These are phyloP conservation scores for Globisporangium irregulare DNA, from an alignment of 352 stramenopile species.

Conservation along the genomic window DNA sequence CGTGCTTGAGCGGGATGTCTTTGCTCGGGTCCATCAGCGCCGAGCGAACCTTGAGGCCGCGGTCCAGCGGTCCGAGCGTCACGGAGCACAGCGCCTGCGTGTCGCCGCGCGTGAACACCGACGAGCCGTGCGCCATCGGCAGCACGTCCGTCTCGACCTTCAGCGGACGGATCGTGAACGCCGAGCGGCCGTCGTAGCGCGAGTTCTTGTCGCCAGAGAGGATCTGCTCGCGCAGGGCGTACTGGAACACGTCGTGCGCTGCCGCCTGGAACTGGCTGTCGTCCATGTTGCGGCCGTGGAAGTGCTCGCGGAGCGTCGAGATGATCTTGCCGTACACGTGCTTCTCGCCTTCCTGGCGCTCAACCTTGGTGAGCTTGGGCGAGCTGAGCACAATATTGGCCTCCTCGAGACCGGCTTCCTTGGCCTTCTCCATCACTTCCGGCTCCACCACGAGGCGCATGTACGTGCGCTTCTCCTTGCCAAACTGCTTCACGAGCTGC, in stretches of 20 bases:
- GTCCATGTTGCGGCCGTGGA: conserved; percentile 33
- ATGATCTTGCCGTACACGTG: conserved; percentile 73
- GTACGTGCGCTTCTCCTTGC: conserved; percentile 75
- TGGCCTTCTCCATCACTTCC: conserved; percentile 55
- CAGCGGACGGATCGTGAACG: conserved; percentile 82
- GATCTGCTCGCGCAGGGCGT: conserved; percentile 63
- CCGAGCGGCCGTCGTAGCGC: conserved; percentile 84
- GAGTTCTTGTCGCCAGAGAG: conserved; percentile 46
- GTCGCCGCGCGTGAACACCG: conserved; percentile 85
- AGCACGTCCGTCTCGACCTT: conserved; percentile 85
- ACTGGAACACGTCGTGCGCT: conserved; percentile 78
- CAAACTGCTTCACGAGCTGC: conserved; percentile 42
- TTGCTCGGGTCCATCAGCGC: conserved; percentile 46
- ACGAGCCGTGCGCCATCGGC: conserved; percentile 88
- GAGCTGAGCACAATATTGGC: conserved; percentile 33
- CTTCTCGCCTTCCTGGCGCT: conserved; percentile 65
- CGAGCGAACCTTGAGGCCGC: conserved; percentile 66
- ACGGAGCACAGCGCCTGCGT: conserved; percentile 90
- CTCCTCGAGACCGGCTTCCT: conserved; percentile 50
- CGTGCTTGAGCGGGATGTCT: conserved; percentile 55
- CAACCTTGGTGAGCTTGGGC: conserved; percentile 45
- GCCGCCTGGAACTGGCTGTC: conserved; percentile 57
- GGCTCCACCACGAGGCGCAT: conserved; percentile 35
- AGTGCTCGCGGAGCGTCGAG: conserved; percentile 50
- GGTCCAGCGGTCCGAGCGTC: conserved; percentile 80